Evolutionary conservation across 2,329 filamentous ascomycete species (phyloP).

Genomic region (Cladosporium sp.): DNA sequence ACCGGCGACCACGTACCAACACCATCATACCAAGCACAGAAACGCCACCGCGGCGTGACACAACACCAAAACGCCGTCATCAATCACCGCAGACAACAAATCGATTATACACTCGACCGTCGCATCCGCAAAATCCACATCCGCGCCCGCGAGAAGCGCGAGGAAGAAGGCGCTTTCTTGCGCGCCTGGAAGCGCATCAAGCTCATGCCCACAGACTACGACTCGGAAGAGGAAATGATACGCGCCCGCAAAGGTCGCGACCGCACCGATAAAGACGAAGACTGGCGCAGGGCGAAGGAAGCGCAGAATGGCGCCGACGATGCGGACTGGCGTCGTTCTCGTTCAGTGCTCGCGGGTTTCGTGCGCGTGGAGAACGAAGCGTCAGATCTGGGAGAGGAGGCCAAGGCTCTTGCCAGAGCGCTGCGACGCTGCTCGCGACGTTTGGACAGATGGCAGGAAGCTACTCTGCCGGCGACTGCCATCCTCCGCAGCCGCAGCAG

Average conservation of each 20-base stretch:
- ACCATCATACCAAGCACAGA: constrained; percentile 39
- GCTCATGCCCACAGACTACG: constrained; percentile 46
- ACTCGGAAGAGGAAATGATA: constrained; percentile 45
- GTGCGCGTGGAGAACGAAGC: constrained; percentile 60
- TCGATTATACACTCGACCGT: constrained; percentile 80
- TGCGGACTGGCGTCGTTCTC: constrained; percentile 20
- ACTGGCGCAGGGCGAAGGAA: constrained; percentile 25
- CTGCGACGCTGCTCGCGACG: constrained; percentile 64
- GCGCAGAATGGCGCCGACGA: constrained; percentile 28
- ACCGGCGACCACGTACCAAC: constrained; percentile 36
- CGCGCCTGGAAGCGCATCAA: constrained; percentile 66
- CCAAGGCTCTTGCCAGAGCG: constrained; percentile 64
- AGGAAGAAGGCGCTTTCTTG: constrained; percentile 65
- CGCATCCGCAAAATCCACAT: constrained; percentile 68
- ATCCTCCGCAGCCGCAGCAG: constrained; percentile 29
- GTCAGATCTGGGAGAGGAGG: constrained; percentile 77
- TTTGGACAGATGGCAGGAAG: constrained; percentile 66
- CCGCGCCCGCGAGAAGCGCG: constrained; percentile 61
- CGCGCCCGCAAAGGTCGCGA: constrained; percentile 30
- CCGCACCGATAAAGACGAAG: constrained; percentile 39
- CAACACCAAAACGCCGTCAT: constrained; percentile 81
- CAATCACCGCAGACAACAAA: constrained; percentile 72
- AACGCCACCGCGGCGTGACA: constrained; percentile 71
- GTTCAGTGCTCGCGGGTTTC: constrained; percentile 51
- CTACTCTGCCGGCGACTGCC: constrained; percentile 31